Evolutionary conservation across 2,329 filamentous ascomycete genomes (phyloP).

Genomic region (Bipolaris bicolor): DNA sequence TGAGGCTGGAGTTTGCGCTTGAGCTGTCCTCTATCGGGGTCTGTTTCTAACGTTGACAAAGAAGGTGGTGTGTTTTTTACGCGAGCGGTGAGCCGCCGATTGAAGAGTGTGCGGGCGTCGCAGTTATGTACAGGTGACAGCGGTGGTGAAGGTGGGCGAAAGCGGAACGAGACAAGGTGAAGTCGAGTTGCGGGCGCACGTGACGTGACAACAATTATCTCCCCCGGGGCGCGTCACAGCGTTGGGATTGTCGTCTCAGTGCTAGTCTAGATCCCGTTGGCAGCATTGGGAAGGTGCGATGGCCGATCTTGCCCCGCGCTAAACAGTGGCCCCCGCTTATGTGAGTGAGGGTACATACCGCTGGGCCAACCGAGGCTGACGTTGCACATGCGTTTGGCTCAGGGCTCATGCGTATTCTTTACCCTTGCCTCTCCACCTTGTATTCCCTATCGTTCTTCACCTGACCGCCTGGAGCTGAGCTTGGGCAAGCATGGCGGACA

Average conservation of each 20-base stretch:
- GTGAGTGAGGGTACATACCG: slow-evolving; percentile 7
- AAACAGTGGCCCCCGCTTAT: slow-evolving; percentile 24
- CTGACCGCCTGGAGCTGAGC: background rate
- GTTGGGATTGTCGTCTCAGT: slow-evolving; percentile 6
- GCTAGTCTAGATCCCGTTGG: slow-evolving; percentile 17
- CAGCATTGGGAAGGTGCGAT: slow-evolving; percentile 9
- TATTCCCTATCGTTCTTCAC: background rate
- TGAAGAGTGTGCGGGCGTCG: slow-evolving; percentile 1
- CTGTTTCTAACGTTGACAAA: background rate
- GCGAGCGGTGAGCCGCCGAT: background rate
- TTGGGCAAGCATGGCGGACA: slow-evolving; percentile 27
- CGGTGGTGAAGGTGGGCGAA: slow-evolving; percentile 25
- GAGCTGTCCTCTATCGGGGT: background rate
- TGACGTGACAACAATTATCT: slow-evolving; percentile 28
- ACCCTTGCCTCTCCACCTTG: background rate
- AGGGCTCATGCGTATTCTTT: slow-evolving; percentile 1
- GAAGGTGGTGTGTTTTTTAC: background rate
- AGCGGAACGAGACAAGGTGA: slow-evolving; percentile 16
- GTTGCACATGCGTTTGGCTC: slow-evolving; percentile 6
- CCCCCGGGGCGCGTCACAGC: slow-evolving; percentile 9
- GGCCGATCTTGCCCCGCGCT: slow-evolving; percentile 29
- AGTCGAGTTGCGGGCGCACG: slow-evolving; percentile 26
- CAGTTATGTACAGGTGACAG: slow-evolving; percentile 4
- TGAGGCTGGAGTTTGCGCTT: slow-evolving; percentile 13
- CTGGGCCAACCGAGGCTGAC: slow-evolving; percentile 35